Evolutionary conservation across 768 basidiomycete genomes (phyloP).

Genomic region (Leccinum sublutescens): DNA sequence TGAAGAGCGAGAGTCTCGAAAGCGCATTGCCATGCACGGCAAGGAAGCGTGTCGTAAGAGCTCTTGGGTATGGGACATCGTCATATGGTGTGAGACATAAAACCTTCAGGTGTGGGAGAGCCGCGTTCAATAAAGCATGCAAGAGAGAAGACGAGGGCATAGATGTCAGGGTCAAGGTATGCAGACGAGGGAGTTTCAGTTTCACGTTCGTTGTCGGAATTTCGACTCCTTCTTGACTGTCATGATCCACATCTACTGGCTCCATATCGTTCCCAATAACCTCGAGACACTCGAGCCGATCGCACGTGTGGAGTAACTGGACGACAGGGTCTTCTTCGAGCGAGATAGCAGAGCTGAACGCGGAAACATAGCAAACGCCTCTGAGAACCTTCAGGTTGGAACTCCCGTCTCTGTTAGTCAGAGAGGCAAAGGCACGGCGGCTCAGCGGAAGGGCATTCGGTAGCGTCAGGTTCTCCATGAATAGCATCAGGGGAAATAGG

Average conservation of each 20-base stretch:
- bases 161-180: constrained; percentile 59
- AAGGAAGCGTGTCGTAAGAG: constrained; percentile 60
- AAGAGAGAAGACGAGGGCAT: constrained; percentile 67
- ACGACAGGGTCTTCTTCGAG: constrained; percentile 54
- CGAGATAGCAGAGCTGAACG: constrained; percentile 26
- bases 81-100: constrained; percentile 74
- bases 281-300: constrained; percentile 61
- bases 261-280: constrained; percentile 61
- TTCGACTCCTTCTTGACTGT: constrained; percentile 15
- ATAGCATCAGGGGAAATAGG: constrained; percentile 68
- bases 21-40: constrained; percentile 55
- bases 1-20: constrained; percentile 61
- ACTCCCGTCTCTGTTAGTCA: constrained; percentile 52
- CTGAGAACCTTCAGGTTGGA: constrained; percentile 48
- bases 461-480: constrained; percentile 52
- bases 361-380: constrained; percentile 52
- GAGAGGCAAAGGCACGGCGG: constrained; percentile 51
- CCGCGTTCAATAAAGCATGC: constrained; percentile 52
- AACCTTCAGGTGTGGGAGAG: constrained; percentile 61
- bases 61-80: constrained; percentile 57
- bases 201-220: constrained; percentile 33
- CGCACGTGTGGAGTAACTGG: constrained; percentile 52
- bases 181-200: constrained; percentile 56
- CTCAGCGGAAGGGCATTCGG: constrained; percentile 61
- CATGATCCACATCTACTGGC: constrained; percentile 45